These are phyloP conservation scores for Metschnikowia similis DNA, from an alignment of 805 yeast species.

Conservation along the genomic window DNA sequence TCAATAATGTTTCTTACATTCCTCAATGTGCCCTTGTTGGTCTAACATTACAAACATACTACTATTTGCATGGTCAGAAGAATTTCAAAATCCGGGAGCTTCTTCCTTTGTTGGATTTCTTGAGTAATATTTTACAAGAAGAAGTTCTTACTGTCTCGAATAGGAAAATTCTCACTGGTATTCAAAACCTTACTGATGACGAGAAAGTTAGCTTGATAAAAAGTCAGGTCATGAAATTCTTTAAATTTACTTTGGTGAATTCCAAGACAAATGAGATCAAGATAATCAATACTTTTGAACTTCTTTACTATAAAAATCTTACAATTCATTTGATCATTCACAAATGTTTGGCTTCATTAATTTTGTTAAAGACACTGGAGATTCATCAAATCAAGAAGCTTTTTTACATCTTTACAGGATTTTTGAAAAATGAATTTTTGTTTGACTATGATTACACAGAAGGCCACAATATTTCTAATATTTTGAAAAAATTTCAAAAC, in stretches of 20 bases:
- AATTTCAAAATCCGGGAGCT: slow-evolving; percentile 21
- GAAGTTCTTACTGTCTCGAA: slow-evolving; percentile 22
- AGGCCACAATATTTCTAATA: slow-evolving; percentile 24
- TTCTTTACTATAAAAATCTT: slow-evolving; percentile 55
- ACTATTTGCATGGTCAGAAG: slow-evolving; percentile 18
- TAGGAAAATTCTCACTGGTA: slow-evolving; percentile 17
- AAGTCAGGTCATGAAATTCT: slow-evolving; percentile 23
- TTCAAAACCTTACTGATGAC: slow-evolving; percentile 16
- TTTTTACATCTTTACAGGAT: slow-evolving; percentile 33
- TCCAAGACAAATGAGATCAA: slow-evolving; percentile 10
- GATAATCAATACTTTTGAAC: slow-evolving; percentile 50
- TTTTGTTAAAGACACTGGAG: slow-evolving; percentile 24
- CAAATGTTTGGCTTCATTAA: slow-evolving; percentile 49
- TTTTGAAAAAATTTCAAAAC: slow-evolving; percentile 20
- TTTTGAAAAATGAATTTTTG: slow-evolving; percentile 39
- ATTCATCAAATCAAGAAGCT: slow-evolving; percentile 22
- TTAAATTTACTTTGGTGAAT: slow-evolving; percentile 15
- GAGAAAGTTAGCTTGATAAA: slow-evolving; percentile 24
- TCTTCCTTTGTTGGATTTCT: slow-evolving; percentile 27
- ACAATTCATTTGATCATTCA: slow-evolving; percentile 51
- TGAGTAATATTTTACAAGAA: slow-evolving; percentile 22
- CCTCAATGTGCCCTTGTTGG: slow-evolving; percentile 56
- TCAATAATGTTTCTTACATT: slow-evolving; percentile 46
- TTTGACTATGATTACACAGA: slow-evolving; percentile 37
- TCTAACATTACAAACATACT: slow-evolving; percentile 33